These are phyloP conservation scores for Ceraceosorus bombacis DNA, from an alignment of 1,284 basidiomycete species.

Conservation along the genomic window DNA sequence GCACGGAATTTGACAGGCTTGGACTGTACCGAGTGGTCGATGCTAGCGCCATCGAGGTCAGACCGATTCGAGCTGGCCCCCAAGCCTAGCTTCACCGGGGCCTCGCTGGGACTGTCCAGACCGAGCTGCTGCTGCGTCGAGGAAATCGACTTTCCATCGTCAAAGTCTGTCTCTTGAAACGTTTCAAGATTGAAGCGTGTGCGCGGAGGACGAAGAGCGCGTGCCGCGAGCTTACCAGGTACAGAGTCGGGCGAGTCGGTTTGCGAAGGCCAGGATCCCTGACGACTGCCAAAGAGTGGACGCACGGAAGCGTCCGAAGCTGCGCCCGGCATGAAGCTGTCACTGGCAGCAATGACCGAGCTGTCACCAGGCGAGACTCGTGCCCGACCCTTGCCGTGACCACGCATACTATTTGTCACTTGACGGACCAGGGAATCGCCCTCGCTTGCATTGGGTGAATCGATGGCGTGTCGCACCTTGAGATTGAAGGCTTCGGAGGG, in stretches of 20 bases:
- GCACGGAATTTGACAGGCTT: background rate
- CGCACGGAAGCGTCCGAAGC: slow-evolving; percentile 6
- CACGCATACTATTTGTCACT: background rate
- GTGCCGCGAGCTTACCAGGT: background rate
- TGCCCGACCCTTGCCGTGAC: background rate
- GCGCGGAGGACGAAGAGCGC: too few relatives aligned
- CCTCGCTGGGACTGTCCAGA: background rate
- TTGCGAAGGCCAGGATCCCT: background rate
- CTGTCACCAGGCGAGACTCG: background rate
- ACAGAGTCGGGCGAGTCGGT: background rate
- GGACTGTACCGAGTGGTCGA: background rate
- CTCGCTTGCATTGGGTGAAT: slow-evolving; percentile 1
- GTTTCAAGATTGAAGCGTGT: background rate
- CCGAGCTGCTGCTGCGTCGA: background rate
- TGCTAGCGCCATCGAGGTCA: background rate
- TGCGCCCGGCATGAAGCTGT: slow-evolving; percentile 7
- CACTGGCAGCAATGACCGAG: slow-evolving; percentile 4
- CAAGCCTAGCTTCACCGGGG: background rate
- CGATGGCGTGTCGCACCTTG: background rate
- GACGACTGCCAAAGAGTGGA: slow-evolving; percentile 1
- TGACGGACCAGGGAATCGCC: slow-evolving; percentile 1
- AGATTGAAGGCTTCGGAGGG: background rate
- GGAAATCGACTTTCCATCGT: background rate
- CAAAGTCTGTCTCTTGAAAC: background rate
- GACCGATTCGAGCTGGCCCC: background rate